A percentile compares a stretch with the other conserved stretches of the same genome.
Evolutionary conservation across 2,329 filamentous ascomycete species (phyloP).

Genomic region (Aschersonia sp.): DNA sequence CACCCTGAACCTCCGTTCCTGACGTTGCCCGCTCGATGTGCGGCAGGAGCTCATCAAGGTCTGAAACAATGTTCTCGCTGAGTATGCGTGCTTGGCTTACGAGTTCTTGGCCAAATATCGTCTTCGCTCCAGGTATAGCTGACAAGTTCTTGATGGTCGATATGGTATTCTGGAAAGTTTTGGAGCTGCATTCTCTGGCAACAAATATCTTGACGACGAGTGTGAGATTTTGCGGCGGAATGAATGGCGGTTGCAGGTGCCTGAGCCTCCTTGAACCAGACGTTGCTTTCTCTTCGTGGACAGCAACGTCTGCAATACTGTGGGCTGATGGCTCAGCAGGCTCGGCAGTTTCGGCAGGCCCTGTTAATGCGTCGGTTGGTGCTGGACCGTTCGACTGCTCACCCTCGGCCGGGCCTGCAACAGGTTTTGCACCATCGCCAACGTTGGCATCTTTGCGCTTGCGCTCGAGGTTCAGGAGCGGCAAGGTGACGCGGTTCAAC

Average conservation of each 20-base stretch:
- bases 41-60: slow-evolving; percentile 71
- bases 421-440: slow-evolving; percentile 17
- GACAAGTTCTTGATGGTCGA: slow-evolving; percentile 98
- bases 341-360: no score
- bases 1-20: slow-evolving; percentile 87
- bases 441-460: slow-evolving; percentile 25
- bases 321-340: slow-evolving; percentile 5
- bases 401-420: slow-evolving; percentile 8
- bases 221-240: slow-evolving; percentile 79
- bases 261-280: slow-evolving; percentile 17
- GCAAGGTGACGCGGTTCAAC: slow-evolving; percentile 76
- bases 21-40: slow-evolving; percentile 79
- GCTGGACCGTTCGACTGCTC: slow-evolving; percentile 9
- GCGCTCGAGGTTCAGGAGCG: slow-evolving; percentile 67
- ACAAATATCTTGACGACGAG: slow-evolving; percentile 95
- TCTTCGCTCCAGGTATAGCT: slow-evolving; percentile 78
- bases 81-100: slow-evolving; percentile 75
- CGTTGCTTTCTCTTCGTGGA: slow-evolving; percentile 13
- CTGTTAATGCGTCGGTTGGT: not conserved
- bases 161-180: slow-evolving; percentile 94
- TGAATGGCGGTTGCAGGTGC: slow-evolving; percentile 62
- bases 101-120: slow-evolving; percentile 84
- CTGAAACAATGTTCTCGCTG: slow-evolving; percentile 70
- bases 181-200: slow-evolving; percentile 88
- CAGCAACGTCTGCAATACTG: not conserved